Base-by-base conservation (phyloP, 2,329 filamentous ascomycete species). In the Macroventuria anomochaeta region DNA sequence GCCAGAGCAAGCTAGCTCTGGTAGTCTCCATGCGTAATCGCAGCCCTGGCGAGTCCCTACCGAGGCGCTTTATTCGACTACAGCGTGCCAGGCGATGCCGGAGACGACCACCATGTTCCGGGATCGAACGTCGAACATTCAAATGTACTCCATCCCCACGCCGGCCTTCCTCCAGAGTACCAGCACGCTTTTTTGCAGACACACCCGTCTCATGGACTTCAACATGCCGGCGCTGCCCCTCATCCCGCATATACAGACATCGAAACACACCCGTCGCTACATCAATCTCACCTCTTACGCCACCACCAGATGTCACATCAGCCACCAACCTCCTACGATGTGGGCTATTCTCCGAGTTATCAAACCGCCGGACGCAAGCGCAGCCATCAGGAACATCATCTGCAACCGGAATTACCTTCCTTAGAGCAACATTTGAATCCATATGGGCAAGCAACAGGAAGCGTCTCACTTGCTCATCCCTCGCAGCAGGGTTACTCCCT, bases 11-110 rank as follows among this genome's bases (percentile, higher is more conserved):
- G 70, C 65, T 75, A 74, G 76, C 77, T 79, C 77, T 78, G 76
- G 78, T 77, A 79, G 77, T 76, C 76, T 78, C 74, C 72, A 79
- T 78, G 76, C 76, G 75, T 74, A 76, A 71, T 77, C 70, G 77
- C 77, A 78, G 79, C 71, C 71, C 77, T 80, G 77, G 78, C 78
- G 76, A 76, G 77, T 71, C 66, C 71, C 69, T 71, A 76, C 72
- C 73, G 77, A 73, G 76, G 76, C 68, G 76, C 73, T 64, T 73
- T 72, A 71, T 77, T 79, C 74, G 75, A 78, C 72, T 78, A 79
- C 68, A 70, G 59, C 74, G 71, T 74, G 65, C 72, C 72, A 73
- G 75, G 72, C 65, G 72, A 77, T 65, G 66, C 75, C 68, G 74
- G 73, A 69, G 74, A 76, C 68, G 72, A 75, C 65, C 64, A 67